Evolutionary conservation across 1,284 basidiomycete genomes (phyloP), one percentile per base, ranked within the genome.

Genomic region (Austropuccinia psidii): DNA sequence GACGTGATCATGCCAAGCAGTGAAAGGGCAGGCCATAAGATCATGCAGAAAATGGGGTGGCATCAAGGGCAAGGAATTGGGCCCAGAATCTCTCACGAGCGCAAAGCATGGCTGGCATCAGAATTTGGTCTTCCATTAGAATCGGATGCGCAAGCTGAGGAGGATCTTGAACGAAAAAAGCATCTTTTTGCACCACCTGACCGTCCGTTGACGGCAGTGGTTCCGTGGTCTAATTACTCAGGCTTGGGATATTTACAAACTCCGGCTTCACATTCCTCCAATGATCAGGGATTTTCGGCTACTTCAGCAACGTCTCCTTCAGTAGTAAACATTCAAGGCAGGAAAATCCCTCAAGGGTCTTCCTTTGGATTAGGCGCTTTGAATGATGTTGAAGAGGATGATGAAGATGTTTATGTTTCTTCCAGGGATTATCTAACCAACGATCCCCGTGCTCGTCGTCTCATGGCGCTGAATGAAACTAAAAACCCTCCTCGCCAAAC

Each of bases 21-120:
- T 6, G 57, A 64, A 1, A 69, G 77, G 11, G 76, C 78, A 64
- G 93, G 93, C 0, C 88, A 89, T 8, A 86, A 87, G 37, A 87
- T 98, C 4, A 85, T 98, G 60, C 89, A 88, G 81, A 93, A 92
- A 81, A 95, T 98, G 88, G 95, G 95, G 0, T 98, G 95, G 95
- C 85, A 89, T 72, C 82, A 88, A 0, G 95, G 94, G 0, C 92
- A 96, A 80, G 95, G 93, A 4, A 87, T 98, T 31, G 95, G 95
- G 0, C 92, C 93, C 0, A 87, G 93, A 7, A 83, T 98, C n/a
- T 88, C 91, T 1, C 86, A 89, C 72, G 85, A 86, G 45, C 88
- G 90, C 78, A 86, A 89, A 45, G 86, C 85, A 76, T 83, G 87
- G 19, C 90, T 93, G 41, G 78, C 78, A 24, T 31, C 7, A 61